Percentiles rank a stretch among this genome's conserved stretches.
These are phyloP conservation scores for Penicillium waksmanii DNA, from an alignment of 495 filamentous ascomycete species.

Conservation along the genomic window DNA sequence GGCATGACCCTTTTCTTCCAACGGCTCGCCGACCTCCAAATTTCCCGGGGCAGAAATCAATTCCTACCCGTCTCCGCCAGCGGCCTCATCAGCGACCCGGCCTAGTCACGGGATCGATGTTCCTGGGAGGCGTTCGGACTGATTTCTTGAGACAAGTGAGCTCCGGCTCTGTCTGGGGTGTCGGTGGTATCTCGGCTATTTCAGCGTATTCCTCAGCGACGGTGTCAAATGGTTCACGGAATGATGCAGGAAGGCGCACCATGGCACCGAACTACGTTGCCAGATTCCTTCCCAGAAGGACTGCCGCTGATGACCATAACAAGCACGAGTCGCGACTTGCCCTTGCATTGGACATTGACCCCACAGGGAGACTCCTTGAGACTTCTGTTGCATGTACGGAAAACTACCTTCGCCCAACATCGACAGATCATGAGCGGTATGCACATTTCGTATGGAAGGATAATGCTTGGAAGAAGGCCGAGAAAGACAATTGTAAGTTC, in stretches of 20 bases:
- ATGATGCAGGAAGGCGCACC: conserved; percentile 67
- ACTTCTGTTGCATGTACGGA: conserved; percentile 31
- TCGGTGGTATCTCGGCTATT: conserved; percentile 66
- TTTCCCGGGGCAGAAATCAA: conserved; percentile 29
- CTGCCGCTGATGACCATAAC: conserved; percentile 61
- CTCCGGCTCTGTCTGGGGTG: conserved; percentile 75
- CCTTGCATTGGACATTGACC: conserved; percentile 81
- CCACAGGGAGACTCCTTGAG: conserved; percentile 60
- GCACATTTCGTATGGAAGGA: conserved; percentile 59
- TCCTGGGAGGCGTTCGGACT: conserved; percentile 11
- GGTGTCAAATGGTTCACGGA: conserved; percentile 63
- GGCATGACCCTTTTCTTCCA: conserved; percentile 69
- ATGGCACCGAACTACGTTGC: conserved; percentile 76
- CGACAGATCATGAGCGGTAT: conserved; percentile 36
- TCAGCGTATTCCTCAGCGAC: conserved; percentile 45
- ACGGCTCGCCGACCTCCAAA: conserved; percentile 18
- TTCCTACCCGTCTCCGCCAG: conserved; percentile 21
- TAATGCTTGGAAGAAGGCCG: conserved; percentile 60
- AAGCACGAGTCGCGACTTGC: conserved; percentile 79
- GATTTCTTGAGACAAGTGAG: conserved; percentile 54
- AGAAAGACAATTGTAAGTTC: conserved; percentile 53
- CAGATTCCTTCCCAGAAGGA: conserved; percentile 61
- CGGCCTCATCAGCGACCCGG: conserved; percentile 40
- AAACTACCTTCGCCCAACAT: conserved; percentile 31
- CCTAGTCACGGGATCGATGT: conserved; percentile 34